Percentiles rank a stretch among this genome's conserved stretches.
These are phyloP conservation scores for Sordariomycetes sp. DNA, from an alignment of 2,329 filamentous ascomycete genomes.

Conservation along the genomic window DNA sequence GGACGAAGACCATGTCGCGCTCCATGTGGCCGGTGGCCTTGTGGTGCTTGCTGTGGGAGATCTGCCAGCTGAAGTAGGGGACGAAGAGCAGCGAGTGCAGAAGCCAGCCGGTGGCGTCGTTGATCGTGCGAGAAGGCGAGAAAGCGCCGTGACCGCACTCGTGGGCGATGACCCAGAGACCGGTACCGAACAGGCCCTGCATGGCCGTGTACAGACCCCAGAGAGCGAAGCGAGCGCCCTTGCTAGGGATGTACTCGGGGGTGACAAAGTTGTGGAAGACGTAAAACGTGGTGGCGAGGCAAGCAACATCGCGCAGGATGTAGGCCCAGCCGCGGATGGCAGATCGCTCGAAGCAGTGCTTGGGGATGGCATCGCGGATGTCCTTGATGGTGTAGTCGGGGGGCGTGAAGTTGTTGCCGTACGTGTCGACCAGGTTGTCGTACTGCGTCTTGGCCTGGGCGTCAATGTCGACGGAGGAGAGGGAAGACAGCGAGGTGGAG, in stretches of 20 bases:
- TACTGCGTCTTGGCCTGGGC: constrained; percentile 33
- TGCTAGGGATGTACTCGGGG: constrained; percentile 69
- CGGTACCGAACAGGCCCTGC: constrained; percentile 89
- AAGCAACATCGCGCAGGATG: constrained; percentile 71
- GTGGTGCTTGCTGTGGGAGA: constrained; percentile 98
- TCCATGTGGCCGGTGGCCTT: constrained; percentile 96
- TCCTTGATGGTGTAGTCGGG: constrained; percentile 98
- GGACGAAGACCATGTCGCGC: constrained; percentile 98
- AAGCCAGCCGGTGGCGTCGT: constrained; percentile 88
- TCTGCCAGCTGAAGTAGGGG: constrained; percentile 99
- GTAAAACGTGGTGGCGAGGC: constrained; percentile 70
- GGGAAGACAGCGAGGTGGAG: constrained; percentile 84
- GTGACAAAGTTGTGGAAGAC: constrained; percentile 86
- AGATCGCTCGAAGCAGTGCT: constrained; percentile 92
- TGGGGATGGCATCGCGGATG: constrained; percentile 91
- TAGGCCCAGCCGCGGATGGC: constrained; percentile 67
- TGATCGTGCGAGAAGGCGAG: constrained; percentile 81
- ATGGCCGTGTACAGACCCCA: constrained; percentile 64
- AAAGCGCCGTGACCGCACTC: constrained; percentile 98
- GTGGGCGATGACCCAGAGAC: constrained; percentile 92
- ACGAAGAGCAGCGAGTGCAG: constrained; percentile 83
- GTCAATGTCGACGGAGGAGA: constrained; percentile 54
- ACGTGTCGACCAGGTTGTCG: constrained; percentile 74
- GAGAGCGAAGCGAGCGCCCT: constrained; percentile 52
- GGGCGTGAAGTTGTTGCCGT: constrained; percentile 88